A percentile compares a stretch with the other conserved stretches of the same genome.
Evolutionary conservation across 78 protist genomes (phyloP).

Genomic region (Diacronema lutheri): DNA sequence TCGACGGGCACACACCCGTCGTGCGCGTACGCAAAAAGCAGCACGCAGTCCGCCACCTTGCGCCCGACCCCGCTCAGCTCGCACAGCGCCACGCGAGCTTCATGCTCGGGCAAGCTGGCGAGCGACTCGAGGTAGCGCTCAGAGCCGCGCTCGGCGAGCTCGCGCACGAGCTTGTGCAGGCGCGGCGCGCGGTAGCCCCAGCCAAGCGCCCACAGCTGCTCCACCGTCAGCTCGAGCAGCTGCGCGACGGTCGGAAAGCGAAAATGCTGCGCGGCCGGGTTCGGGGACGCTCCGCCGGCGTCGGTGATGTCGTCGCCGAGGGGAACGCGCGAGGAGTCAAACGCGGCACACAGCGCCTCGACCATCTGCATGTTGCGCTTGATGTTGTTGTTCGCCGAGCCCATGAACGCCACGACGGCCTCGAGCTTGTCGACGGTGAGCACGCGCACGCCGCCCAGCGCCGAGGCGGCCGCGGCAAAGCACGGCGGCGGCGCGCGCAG

Average conservation of each 20-base stretch:
- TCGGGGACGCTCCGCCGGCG: neutral
- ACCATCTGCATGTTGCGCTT: conserved; percentile 31
- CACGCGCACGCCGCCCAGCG: conserved; percentile 16
- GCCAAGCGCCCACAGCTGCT: neutral
- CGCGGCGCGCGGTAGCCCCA: conserved; percentile 31
- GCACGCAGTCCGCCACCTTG: conserved; percentile 19
- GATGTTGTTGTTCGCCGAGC: conserved; percentile 27
- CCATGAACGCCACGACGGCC: neutral
- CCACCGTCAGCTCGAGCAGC: neutral
- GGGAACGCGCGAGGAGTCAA: too few species aligned
- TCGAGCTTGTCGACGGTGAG: neutral
- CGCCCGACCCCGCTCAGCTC: conserved; percentile 10
- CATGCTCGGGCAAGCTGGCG: neutral
- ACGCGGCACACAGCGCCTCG: neutral
- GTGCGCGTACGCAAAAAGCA: neutral
- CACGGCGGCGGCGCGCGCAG: neutral
- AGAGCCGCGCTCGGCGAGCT: neutral
- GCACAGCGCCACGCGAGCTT: neutral
- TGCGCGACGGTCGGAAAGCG: neutral
- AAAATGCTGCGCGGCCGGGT: neutral
- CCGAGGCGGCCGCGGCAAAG: neutral
- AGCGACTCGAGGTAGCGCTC: neutral
- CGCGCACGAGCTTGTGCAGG: neutral
- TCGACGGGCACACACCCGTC: conserved; percentile 4
- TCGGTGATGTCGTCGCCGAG: too few species aligned